Percentiles rank a stretch among this genome's conserved stretches.
Evolutionary conservation across 2,329 filamentous ascomycete species (phyloP).

Genomic region (Lomentospora prolificans): DNA sequence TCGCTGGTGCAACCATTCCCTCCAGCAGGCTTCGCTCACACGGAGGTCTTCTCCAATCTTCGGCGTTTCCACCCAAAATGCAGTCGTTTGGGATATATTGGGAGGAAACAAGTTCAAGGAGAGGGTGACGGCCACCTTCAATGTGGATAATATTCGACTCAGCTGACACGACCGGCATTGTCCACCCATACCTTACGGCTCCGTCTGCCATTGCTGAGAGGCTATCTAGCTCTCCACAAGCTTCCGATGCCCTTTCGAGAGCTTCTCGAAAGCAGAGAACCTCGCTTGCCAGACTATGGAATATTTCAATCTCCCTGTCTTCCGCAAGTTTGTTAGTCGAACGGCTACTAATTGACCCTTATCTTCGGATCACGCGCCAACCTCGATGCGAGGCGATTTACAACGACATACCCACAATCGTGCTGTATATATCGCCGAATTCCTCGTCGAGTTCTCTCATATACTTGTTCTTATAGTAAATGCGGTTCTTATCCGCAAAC

Average conservation of each 20-base stretch:
- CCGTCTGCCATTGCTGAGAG: constrained; percentile 70
- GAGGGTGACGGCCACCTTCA: constrained; percentile 67
- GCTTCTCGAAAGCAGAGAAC: constrained; percentile 60
- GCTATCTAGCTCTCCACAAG: constrained; percentile 81
- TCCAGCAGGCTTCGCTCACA: constrained; percentile 27
- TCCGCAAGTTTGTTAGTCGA: constrained; percentile 14
- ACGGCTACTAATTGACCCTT: neutral
- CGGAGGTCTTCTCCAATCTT: neutral
- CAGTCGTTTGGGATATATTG: constrained; percentile 80
- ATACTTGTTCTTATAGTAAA: constrained; percentile 77
- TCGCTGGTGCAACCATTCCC: constrained; percentile 21
- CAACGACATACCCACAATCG: constrained; percentile 59
- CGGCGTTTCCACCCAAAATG: constrained; percentile 44
- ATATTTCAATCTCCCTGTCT: constrained; percentile 85
- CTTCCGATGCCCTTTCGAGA: constrained; percentile 61
- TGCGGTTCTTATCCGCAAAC: constrained; percentile 60
- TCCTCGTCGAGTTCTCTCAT: constrained; percentile 74
- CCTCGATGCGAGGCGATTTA: too few relatives aligned
- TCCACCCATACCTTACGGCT: constrained; percentile 64
- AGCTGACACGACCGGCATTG: constrained; percentile 57
- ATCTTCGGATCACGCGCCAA: too few relatives aligned
- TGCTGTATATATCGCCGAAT: constrained; percentile 75
- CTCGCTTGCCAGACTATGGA: constrained; percentile 63
- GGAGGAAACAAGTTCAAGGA: constrained; percentile 76
- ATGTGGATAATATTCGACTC: constrained; percentile 61